Evolutionary conservation across 2,329 filamentous ascomycete species (phyloP).

Genomic region (Aphanocladium album): DNA sequence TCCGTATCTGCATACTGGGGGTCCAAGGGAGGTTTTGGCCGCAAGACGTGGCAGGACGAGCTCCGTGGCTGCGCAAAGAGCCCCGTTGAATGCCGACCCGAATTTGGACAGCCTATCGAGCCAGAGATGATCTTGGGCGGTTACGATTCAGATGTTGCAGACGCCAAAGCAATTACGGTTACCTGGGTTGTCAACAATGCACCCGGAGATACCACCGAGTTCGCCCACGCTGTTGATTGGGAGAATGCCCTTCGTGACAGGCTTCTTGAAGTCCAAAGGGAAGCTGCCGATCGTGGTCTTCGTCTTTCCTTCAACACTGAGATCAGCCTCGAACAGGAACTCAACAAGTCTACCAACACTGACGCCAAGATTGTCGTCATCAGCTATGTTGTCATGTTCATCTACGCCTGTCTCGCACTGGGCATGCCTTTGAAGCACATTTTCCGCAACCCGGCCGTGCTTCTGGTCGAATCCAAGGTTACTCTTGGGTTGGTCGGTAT

Average conservation of each 20-base stretch:
- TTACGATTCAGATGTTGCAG: slow-evolving; percentile 61
- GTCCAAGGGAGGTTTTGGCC: slow-evolving; percentile 40
- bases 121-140: slow-evolving; percentile 83
- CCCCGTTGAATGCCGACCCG: slow-evolving; percentile 79
- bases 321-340: slow-evolving; percentile 87
- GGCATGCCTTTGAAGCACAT: slow-evolving; percentile 79
- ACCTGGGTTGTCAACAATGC: slow-evolving; percentile 95
- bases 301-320: slow-evolving; percentile 93
- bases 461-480: slow-evolving; percentile 94
- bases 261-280: slow-evolving; percentile 71
- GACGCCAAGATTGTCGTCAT: slow-evolving; percentile 95
- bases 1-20: slow-evolving; percentile 88
- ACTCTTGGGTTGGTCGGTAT: slow-evolving; percentile 93
- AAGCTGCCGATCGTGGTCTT: slow-evolving; percentile 73
- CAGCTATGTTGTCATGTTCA: slow-evolving; percentile 98
- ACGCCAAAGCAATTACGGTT: slow-evolving; percentile 75
- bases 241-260: slow-evolving; percentile 72
- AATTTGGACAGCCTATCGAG: slow-evolving; percentile 83
- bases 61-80: slow-evolving; percentile 70
- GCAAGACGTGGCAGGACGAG: slow-evolving; percentile 63
- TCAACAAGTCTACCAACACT: slow-evolving; percentile 97
- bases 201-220: slow-evolving; percentile 64
- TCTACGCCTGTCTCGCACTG: slow-evolving; percentile 89
- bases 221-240: slow-evolving; percentile 80
- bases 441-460: slow-evolving; percentile 73